Base-by-base conservation (phyloP, 2,329 filamentous ascomycete genomes). In the Penicillium vulpinum region DNA sequence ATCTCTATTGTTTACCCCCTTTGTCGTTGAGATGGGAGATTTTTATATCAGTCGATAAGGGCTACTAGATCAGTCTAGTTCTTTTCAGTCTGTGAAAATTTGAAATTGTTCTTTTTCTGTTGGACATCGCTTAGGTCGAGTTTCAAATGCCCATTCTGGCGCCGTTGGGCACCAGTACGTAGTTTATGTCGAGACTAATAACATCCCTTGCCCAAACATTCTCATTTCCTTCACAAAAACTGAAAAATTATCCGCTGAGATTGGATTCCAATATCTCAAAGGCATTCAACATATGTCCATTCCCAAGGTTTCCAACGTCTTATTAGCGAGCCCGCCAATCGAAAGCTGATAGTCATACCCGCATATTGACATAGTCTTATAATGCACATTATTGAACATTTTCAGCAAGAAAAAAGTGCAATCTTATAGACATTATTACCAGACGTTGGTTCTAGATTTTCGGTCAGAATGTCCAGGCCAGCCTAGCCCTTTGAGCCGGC, bases 11-110 rank as follows among this genome's bases (percentile, higher is more conserved):
- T 47, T 33, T 24, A 46, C 39, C 48, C 48, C 54, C 48, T 56
- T 35, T 43, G 51, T 54, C 35, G 24, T 26, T 75, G 74, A 52
- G 68, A 74, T 10, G 75, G 76, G 29, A 8, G 2, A 33, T 22
- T 11, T 18, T 4, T 33, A 28, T 6, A 28, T 18, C 13, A 44
- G n/a, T 1, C 6, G 10, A n/a, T 21, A 44, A 28, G 26, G 26
- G 26, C 10, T 4, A 44, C 11, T 21, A 21, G 11, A n/a, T 15
- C 2, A 18, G 1, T 10, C 28, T 13, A 13, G 3, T 5, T 28
- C 7, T 31, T 22, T 13, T 22, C 0, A 10, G 15, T 29, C 18
- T 16, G 8, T 45, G 7, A 18, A 21, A 21, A 13, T 21, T 15
- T 15, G 3, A 4, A 13, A 31, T 10, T 4, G 2, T 7, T 15